phyloP scores from a whole-genome alignment of 1,284 basidiomycete genomes.

The Paramarasmius palmivorus region DNA sequence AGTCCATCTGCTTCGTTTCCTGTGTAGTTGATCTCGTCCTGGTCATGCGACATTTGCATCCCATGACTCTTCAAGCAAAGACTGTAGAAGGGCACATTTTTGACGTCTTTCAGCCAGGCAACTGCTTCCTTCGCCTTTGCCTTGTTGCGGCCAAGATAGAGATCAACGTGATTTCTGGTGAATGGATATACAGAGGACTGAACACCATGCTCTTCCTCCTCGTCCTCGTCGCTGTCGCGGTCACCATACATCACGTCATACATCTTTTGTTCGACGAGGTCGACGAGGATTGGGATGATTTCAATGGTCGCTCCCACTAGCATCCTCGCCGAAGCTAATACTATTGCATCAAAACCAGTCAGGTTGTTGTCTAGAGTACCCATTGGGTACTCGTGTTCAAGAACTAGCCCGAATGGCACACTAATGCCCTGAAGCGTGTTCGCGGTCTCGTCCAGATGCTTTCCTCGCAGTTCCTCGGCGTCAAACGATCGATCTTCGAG shows the following conservation, averaged over 20 bases:
- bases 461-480: not conserved
- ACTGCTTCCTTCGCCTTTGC: not conserved
- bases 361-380: slow-evolving; percentile 19
- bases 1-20: slow-evolving; percentile 28
- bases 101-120: slow-evolving; percentile 14
- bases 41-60: slow-evolving; percentile 15
- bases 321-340: slow-evolving; percentile 18
- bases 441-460: slow-evolving; percentile 7
- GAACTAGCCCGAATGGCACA: slow-evolving; percentile 27
- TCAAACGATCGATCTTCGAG: slow-evolving; percentile 9
- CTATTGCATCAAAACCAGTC: slow-evolving; percentile 26
- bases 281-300: slow-evolving; percentile 27
- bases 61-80: slow-evolving; percentile 16
- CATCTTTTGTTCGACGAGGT: slow-evolving; percentile 7
- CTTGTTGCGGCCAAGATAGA: slow-evolving; percentile 7
- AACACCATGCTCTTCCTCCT: slow-evolving; percentile 1
- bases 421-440: slow-evolving; percentile 14
- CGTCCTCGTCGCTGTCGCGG: too few species aligned
- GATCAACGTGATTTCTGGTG: slow-evolving; percentile 26
- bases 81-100: slow-evolving; percentile 27
- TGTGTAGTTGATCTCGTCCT: slow-evolving; percentile 19
- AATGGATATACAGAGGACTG: slow-evolving; percentile 23
- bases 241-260: not conserved
- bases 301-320: slow-evolving; percentile 18
- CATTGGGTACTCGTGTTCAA: slow-evolving; percentile 27